phyloP scores from a whole-genome alignment of 1,284 basidiomycete genomes.

The Leccinum griseonigrum region DNA sequence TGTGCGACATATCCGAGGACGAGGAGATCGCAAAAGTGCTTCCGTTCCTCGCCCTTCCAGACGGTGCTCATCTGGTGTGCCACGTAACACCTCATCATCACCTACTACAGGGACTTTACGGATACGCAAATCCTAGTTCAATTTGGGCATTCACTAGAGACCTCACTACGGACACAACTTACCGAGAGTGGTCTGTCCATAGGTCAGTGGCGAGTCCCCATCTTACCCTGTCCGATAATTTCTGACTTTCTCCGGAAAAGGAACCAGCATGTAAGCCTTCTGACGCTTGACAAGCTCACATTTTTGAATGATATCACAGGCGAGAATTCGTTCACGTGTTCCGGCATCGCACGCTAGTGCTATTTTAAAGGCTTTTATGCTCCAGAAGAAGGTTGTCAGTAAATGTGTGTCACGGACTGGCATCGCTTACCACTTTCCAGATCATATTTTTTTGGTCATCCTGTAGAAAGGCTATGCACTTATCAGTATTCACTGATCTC shows the following conservation, averaged over 20 bases:
- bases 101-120: conserved; percentile 66
- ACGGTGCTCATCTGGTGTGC: conserved; percentile 90
- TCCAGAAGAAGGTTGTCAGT: conserved; percentile 77
- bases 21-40: conserved; percentile 81
- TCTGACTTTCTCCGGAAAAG: conserved; percentile 38
- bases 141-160: conserved; percentile 75
- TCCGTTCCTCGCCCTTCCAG: conserved; percentile 96
- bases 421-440: conserved; percentile 39
- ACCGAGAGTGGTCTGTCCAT: conserved; percentile 85
- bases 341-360: conserved; percentile 87
- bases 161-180: conserved; percentile 62
- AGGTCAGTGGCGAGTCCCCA: conserved; percentile 48
- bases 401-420: not conserved
- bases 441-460: conserved; percentile 96
- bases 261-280: conserved; percentile 73
- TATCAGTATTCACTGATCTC: conserved; percentile 96
- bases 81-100: conserved; percentile 2
- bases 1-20: conserved; percentile 67
- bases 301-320: conserved; percentile 33
- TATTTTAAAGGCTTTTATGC: conserved; percentile 89
- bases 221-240: not conserved
- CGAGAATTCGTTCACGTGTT: conserved; percentile 94
- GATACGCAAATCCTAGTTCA: conserved; percentile 83
- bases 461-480: conserved; percentile 94
- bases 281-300: not conserved